phyloP scores from a whole-genome alignment of 2,329 filamentous ascomycete genomes.

The Beauveria asiatica region DNA sequence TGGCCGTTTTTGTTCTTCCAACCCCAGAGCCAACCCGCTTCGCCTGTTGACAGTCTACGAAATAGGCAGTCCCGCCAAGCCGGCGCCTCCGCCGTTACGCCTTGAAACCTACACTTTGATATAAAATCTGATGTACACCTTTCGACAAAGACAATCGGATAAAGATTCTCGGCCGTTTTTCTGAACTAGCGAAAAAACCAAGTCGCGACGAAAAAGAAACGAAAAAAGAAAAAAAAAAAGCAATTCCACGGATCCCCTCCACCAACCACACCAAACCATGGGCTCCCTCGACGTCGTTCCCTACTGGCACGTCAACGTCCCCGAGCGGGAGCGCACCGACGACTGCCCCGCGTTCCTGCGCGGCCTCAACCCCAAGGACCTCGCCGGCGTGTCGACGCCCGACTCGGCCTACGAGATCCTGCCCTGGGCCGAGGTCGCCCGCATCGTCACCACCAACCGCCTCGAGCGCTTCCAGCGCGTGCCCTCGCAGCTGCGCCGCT shows the following conservation, averaged over 20 bases:
- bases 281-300: constrained; percentile 33
- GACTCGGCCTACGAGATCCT: constrained; percentile 56
- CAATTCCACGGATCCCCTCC: neutral
- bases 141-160: neutral
- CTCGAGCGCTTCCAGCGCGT: constrained; percentile 69
- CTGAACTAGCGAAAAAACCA: neutral
- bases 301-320: constrained; percentile 81
- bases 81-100: neutral
- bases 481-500: constrained; percentile 70
- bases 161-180: accelerated
- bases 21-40: neutral
- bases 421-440: constrained; percentile 61
- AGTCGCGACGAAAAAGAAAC: neutral
- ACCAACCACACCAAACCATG: constrained; percentile 21
- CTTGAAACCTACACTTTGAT: neutral
- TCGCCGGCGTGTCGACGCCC: constrained; percentile 58
- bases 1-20: neutral
- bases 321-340: constrained; percentile 47
- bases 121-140: neutral
- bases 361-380: constrained; percentile 58
- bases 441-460: constrained; percentile 54
- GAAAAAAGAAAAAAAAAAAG: neutral
- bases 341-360: constrained; percentile 66
- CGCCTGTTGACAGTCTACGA: neutral
- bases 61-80: constrained; percentile 7